These are phyloP conservation scores for Blastomyces parvus DNA, from an alignment of 2,329 filamentous ascomycete genomes.

Conservation along the genomic window DNA sequence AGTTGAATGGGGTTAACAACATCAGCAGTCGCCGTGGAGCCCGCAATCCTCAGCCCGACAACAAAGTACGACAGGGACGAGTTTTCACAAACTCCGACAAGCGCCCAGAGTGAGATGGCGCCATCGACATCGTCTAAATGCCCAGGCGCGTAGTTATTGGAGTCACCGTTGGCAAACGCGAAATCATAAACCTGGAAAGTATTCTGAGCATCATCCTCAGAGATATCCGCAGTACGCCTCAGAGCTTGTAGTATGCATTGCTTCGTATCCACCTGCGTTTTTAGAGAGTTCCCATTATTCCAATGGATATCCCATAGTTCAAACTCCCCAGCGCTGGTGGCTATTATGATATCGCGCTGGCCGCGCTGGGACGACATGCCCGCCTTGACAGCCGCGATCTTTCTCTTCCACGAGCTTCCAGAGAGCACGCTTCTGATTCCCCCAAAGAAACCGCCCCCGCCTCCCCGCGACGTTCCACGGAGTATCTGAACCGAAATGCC, in stretches of 20 bases:
- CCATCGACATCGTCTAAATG: conserved; percentile 42
- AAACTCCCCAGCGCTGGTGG: conserved; percentile 65
- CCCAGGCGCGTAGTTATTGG: conserved; percentile 31
- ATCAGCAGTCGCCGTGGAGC: conserved; percentile 46
- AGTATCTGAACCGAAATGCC: conserved; percentile 70
- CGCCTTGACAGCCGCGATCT: conserved; percentile 70
- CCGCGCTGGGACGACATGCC: conserved; percentile 63
- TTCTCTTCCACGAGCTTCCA: conserved; percentile 59
- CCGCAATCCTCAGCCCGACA: conserved; percentile 58
- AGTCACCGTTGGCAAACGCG: conserved; percentile 43
- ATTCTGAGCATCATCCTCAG: conserved; percentile 44
- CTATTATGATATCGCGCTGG: conserved; percentile 73
- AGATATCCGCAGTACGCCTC: conserved; percentile 44
- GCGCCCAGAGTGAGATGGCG: conserved; percentile 47
- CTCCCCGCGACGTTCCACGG: conserved; percentile 47
- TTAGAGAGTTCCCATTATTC: conserved; percentile 68
- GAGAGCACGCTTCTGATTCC: conserved; percentile 69
- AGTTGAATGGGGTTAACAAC: conserved; percentile 60
- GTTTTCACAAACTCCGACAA: conserved; percentile 49
- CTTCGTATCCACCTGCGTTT: conserved; percentile 61
- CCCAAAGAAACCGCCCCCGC: conserved; percentile 62
- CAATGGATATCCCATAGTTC: conserved; percentile 85
- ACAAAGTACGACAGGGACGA: conserved; percentile 58
- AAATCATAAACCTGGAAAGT: conserved; percentile 73
- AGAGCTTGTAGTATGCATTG: conserved; percentile 56